Evolutionary conservation across 352 stramenopile species (phyloP), one percentile per base, ranked within the genome.

Genomic region (Bremia lactucae): DNA sequence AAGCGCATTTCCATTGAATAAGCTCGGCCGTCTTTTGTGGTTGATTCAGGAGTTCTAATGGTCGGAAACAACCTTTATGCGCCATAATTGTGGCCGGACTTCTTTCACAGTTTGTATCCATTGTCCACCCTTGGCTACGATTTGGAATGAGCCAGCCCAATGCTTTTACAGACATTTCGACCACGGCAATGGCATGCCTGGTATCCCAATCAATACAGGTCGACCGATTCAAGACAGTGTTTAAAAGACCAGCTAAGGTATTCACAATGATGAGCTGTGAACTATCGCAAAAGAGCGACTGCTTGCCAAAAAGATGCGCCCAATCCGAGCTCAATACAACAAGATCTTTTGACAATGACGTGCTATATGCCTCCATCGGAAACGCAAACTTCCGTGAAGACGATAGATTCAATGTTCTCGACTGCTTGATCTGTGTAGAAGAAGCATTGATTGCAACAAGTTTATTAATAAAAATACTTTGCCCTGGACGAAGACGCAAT

Each of bases 261-360:
- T 76, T 85, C 33, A 85, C 49, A 4, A 62, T 26, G 4, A 50
- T 71, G 8, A 85, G 22, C 1, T 62, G 58, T n/a, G 65, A 65
- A 20, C 54, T 64, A 19, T 51, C 51, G 24, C 20, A 47, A 39
- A 83, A 74, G 20, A 72, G 51, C 15, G 69, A 79, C 39, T 85
- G 72, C 13, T 60, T 66, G 2, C 72, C 72, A 36, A 85, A 85
- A 15, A 85, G 68, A 14, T 40, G 69, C 15, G 59, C 56, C 72
- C 72, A 85, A 43, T 85, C 72, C 2, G 72, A 81, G 37, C 69
- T 75, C n/a, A 85, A 38, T 2, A 52, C 65, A 1, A 83, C 62
- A 33, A 80, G 18, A 31, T 40, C 28, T 3, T 56, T 64, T 14
- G 49, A 48, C 6, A 33, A 51, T 0, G 41, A 46, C 2, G 8